Evolutionary conservation across 2,329 filamentous ascomycete species (phyloP).

Genomic region (Neobulgaria alba): DNA sequence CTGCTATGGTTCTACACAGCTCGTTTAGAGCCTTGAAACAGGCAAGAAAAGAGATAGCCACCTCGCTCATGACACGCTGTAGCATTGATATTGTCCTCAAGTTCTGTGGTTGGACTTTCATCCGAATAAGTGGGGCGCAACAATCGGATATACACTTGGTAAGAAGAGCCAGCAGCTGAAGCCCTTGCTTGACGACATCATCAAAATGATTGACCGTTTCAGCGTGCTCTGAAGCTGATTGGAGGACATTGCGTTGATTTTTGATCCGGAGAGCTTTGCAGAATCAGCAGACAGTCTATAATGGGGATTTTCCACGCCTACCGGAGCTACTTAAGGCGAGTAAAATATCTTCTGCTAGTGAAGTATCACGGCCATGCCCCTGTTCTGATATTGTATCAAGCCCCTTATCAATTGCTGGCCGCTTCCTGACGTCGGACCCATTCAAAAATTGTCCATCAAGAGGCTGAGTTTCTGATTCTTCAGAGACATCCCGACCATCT

Average conservation of each 20-base stretch:
- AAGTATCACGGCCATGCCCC: too few species aligned
- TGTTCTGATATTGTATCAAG: too few species aligned
- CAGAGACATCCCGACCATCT: too few species aligned
- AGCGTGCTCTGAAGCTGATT: conserved; percentile 4
- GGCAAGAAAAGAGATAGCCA: conserved; percentile 11
- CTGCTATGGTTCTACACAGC: conserved; percentile 18
- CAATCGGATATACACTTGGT: conserved; percentile 11
- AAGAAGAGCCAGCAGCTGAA: conserved; percentile 12
- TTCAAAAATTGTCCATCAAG: too few species aligned
- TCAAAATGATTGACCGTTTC: conserved; percentile 16
- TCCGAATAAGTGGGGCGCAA: conserved; percentile 8
- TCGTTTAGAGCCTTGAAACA: conserved; percentile 19
- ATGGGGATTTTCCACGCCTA: conserved; percentile 2
- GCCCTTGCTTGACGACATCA: conserved; percentile 2
- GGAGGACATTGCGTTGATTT: conserved; percentile 5
- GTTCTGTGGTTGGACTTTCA: conserved; percentile 10
- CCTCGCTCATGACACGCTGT: conserved; percentile 16
- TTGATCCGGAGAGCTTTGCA: conserved; percentile 11
- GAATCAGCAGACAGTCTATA: conserved; percentile 4
- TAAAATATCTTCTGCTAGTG: conserved; percentile 5
- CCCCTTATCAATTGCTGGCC: too few species aligned
- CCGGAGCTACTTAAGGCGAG: conserved; percentile 12
- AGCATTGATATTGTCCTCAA: conserved; percentile 9
- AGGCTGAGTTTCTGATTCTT: too few species aligned
- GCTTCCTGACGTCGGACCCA: too few species aligned